Evolutionary conservation across 2,329 filamentous ascomycete genomes (phyloP), one percentile per base, ranked within the genome.

Genomic region (Diaporthe sp.): DNA sequence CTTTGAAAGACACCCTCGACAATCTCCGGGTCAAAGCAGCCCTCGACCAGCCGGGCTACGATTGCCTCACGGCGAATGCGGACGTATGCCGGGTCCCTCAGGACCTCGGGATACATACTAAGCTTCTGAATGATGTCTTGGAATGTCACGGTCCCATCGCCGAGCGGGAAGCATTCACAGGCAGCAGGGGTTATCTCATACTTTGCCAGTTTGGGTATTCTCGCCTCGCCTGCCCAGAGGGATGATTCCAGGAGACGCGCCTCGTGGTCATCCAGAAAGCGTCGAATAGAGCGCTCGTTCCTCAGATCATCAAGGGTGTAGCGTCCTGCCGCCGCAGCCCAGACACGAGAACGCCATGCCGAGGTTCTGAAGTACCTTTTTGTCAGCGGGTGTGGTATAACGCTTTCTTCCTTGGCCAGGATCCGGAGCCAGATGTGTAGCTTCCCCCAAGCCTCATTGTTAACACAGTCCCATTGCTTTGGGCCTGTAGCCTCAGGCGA

Each of bases 311-410:
- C 49, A 17, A 70, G n/a, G 1, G 46, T 42, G 49, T 42, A 70
- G 7, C 34, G 49, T 9, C 65, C 49, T 22, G 65, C 46, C 0
- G 17, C 46, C 6, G 15, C 65, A 15, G 34, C 65, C 65, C 65
- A 70, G 31, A 22, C 34, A n/a, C 65, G 65, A 3, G 65, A 70
- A 31, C 65, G 65, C 65, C 65, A 70, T n/a, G 65, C 65, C 31
- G 65, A 70, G 10, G 65, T 28, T 39, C 4, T 70, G 65, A 70
- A 55, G 2, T 28, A 49, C 9, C 1, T 28, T 3, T 55, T 39
- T 2, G 34, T 28, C 4, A 70, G 8, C 17, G 65, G 65, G 17
- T 70, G 65, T 3, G 49, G 13, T 13, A 55, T 28, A 13, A 70
- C 49, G 17, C 65, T 42, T 22, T 70, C 65, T 31, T 70, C 65